These are phyloP conservation scores for Lumnitzera littorea DNA, from an alignment of 345 rosid species.

Conservation along the genomic window DNA sequence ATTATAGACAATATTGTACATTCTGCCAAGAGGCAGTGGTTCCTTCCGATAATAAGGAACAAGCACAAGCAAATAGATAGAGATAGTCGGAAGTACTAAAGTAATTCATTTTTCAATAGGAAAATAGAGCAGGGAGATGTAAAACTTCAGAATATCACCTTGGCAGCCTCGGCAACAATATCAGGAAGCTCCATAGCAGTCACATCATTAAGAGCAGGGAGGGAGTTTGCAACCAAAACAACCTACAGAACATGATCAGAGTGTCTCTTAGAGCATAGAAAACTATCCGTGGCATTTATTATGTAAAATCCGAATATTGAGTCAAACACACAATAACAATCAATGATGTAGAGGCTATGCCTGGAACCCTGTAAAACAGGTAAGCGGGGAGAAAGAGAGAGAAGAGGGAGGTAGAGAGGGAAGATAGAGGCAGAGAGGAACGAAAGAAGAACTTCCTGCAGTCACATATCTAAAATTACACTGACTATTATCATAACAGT, in stretches of 20 bases:
- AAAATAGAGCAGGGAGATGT: constrained; percentile 2
- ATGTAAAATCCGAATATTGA: no score
- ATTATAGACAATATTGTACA: no score
- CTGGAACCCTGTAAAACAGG: no score
- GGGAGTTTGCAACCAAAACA: constrained; percentile 94
- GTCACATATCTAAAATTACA: no score
- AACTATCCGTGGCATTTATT: neutral
- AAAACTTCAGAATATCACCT: constrained; percentile 37
- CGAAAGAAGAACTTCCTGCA: no score
- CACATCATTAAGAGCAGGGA: constrained; percentile 90
- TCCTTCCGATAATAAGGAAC: neutral
- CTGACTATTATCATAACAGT: no score
- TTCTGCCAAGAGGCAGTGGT: neutral
- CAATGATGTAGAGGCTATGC: no score
- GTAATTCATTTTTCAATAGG: neutral
- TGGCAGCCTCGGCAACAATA: constrained; percentile 94
- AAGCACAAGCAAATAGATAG: neutral
- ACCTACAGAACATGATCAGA: constrained; percentile 40
- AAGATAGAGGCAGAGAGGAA: no score
- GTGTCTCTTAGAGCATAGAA: neutral
- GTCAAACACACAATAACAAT: no score
- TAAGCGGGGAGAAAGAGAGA: no score
- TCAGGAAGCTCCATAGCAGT: constrained; percentile 99
- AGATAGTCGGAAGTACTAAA: neutral
- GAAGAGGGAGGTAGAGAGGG: no score